Evolutionary conservation across 2,329 filamentous ascomycete species (phyloP).

Genomic region (Verticillium nubilum): DNA sequence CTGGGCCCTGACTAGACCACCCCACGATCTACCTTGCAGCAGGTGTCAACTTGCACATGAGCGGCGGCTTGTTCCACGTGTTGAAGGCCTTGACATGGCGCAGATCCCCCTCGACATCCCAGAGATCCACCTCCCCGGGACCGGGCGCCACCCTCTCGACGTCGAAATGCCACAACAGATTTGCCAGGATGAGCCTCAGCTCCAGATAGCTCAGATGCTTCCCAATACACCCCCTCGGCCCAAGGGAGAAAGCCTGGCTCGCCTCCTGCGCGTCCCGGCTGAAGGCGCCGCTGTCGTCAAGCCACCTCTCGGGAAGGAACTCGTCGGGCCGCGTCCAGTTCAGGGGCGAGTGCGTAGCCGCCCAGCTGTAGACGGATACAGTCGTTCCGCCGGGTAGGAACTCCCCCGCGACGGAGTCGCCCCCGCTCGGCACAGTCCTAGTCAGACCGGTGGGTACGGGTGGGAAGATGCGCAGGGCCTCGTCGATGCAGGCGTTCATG

Average conservation of each 20-base stretch:
- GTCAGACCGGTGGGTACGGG: slow-evolving; percentile 16
- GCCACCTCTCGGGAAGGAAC: slow-evolving; percentile 29
- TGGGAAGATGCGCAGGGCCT: slow-evolving; percentile 35
- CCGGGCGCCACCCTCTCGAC: slow-evolving; percentile 15
- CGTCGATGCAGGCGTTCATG: slow-evolving; percentile 33
- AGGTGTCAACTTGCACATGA: slow-evolving; percentile 18
- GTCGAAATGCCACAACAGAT: slow-evolving; percentile 21
- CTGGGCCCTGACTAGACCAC: not conserved
- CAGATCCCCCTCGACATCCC: slow-evolving; percentile 19
- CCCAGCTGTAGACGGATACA: slow-evolving; percentile 30
- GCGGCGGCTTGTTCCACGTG: slow-evolving; percentile 20
- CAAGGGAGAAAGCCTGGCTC: slow-evolving; percentile 21
- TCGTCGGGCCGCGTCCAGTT: slow-evolving; percentile 24
- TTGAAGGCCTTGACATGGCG: slow-evolving; percentile 18
- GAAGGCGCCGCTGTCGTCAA: slow-evolving; percentile 14
- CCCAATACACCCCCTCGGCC: slow-evolving; percentile 25
- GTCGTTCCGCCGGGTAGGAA: slow-evolving; percentile 27
- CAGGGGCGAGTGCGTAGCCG: slow-evolving; percentile 23
- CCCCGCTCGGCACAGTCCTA: slow-evolving; percentile 21
- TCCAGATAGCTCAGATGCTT: slow-evolving; percentile 25
- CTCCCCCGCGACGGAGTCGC: slow-evolving; percentile 23
- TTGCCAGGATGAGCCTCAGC: slow-evolving; percentile 21
- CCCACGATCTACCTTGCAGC: not conserved
- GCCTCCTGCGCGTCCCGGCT: slow-evolving; percentile 16
- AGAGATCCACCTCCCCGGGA: slow-evolving; percentile 14